phyloP scores from a whole-genome alignment of 306 rosid species.

The Cucumis melo region DNA sequence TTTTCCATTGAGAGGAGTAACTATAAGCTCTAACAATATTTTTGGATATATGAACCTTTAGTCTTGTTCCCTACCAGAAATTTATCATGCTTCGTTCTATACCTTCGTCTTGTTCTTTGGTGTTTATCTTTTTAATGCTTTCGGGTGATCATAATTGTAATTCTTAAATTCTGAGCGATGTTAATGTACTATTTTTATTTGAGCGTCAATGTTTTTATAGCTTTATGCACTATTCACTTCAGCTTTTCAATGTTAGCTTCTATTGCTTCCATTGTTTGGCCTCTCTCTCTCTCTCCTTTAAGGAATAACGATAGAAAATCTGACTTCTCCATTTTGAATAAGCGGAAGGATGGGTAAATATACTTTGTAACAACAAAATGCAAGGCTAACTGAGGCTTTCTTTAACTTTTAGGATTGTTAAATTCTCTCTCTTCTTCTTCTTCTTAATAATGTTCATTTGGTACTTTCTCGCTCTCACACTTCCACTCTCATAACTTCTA shows the following conservation, averaged over 20 bases:
- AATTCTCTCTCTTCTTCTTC: background rate
- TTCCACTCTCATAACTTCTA: background rate
- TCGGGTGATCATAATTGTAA: background rate
- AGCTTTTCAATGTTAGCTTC: background rate
- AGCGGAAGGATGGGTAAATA: background rate
- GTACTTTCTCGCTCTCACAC: background rate
- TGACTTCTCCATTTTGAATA: background rate
- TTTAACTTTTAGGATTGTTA: background rate
- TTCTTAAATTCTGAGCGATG: background rate
- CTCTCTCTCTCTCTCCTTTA: background rate
- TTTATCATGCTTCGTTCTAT: background rate
- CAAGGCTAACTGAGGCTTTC: background rate
- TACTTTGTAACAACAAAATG: background rate
- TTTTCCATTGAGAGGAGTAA: background rate
- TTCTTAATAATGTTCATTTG: background rate
- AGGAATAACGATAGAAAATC: background rate
- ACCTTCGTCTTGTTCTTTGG: background rate
- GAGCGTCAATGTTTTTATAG: background rate
- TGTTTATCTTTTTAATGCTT: background rate
- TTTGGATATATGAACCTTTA: background rate
- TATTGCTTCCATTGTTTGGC: background rate
- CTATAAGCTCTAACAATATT: background rate
- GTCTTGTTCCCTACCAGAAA: background rate
- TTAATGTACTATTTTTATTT: background rate
- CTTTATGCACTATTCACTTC: background rate